phyloP scores from a whole-genome alignment of 2,329 filamentous ascomycete species.

The Phialemonium atrogriseum region DNA sequence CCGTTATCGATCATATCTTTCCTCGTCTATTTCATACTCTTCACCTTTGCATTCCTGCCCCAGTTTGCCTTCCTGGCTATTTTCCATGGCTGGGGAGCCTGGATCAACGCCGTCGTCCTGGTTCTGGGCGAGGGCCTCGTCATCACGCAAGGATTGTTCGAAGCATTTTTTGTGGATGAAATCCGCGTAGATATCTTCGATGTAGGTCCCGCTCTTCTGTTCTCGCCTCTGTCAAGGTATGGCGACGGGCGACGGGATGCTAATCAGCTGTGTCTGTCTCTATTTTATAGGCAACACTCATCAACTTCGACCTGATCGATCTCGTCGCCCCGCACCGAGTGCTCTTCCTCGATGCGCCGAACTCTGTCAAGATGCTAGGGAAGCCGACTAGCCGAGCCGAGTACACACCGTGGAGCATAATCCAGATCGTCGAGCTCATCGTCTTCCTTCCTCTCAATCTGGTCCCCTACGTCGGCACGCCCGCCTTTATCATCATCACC shows the following conservation, averaged over 20 bases:
- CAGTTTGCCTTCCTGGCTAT: conserved; percentile 83
- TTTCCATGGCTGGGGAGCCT: conserved; percentile 83
- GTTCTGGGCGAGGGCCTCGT: conserved; percentile 77
- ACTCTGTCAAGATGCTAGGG: conserved; percentile 71
- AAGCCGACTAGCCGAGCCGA: conserved; percentile 69
- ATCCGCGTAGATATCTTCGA: conserved; percentile 77
- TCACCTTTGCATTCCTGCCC: conserved; percentile 80
- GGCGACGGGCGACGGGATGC: neutral
- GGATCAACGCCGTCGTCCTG: conserved; percentile 79
- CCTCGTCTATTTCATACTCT: conserved; percentile 77
- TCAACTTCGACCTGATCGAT: conserved; percentile 62
- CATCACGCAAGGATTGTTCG: conserved; percentile 61
- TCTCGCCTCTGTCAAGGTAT: neutral
- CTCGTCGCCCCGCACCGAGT: conserved; percentile 61
- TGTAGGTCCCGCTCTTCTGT: conserved; percentile 30
- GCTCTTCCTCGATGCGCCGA: conserved; percentile 57
- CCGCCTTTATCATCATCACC: conserved; percentile 79
- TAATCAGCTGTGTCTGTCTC: conserved; percentile 11
- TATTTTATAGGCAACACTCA: conserved; percentile 52
- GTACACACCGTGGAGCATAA: conserved; percentile 81
- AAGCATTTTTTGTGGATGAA: conserved; percentile 76
- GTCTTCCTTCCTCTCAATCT: conserved; percentile 77
- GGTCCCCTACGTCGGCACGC: conserved; percentile 73
- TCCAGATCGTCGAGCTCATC: conserved; percentile 84
- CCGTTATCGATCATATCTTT: conserved; percentile 75